phyloP scores from a whole-genome alignment of 2,329 filamentous ascomycete genomes.

The Zymoseptoria pseudotritici region DNA sequence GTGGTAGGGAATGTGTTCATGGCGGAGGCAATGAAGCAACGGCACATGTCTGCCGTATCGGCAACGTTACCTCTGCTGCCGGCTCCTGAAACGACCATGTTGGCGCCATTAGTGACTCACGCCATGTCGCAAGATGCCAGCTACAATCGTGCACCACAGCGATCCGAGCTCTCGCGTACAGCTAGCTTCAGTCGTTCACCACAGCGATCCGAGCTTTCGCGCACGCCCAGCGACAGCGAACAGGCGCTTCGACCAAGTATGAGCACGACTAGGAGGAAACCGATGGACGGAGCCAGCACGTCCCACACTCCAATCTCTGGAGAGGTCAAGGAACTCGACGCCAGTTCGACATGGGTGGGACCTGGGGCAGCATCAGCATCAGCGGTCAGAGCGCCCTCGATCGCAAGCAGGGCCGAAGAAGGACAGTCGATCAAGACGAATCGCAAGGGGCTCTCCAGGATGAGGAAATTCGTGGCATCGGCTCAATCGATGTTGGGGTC shows the following conservation, averaged over 20 bases:
- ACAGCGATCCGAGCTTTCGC: not conserved
- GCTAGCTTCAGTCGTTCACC: not conserved
- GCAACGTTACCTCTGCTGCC: constrained; percentile 11
- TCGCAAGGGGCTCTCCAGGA: constrained; percentile 14
- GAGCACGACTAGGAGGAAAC: not conserved
- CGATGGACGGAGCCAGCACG: not conserved
- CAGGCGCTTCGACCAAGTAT: not conserved
- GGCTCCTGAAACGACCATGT: constrained; percentile 15
- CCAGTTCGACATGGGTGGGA: constrained; percentile 15
- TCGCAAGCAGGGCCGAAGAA: not conserved
- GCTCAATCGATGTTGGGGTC: constrained; percentile 14
- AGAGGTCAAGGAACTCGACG: constrained; percentile 20
- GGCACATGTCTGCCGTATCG: not conserved
- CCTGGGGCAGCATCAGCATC: constrained; percentile 5
- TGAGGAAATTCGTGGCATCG: constrained; percentile 20
- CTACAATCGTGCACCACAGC: not conserved
- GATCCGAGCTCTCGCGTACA: not conserved
- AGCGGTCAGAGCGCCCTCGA: not conserved
- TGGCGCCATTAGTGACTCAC: constrained; percentile 5
- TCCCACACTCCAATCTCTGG: constrained; percentile 2
- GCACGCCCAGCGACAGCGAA: not conserved
- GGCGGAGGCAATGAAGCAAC: not conserved
- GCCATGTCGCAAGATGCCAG: not conserved
- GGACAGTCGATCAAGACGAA: constrained; percentile 4
- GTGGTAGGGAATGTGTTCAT: not conserved